Evolutionary conservation across 345 rosid species (phyloP), one percentile per base, ranked within the genome.

Genomic region (Aquilaria sinensis): DNA sequence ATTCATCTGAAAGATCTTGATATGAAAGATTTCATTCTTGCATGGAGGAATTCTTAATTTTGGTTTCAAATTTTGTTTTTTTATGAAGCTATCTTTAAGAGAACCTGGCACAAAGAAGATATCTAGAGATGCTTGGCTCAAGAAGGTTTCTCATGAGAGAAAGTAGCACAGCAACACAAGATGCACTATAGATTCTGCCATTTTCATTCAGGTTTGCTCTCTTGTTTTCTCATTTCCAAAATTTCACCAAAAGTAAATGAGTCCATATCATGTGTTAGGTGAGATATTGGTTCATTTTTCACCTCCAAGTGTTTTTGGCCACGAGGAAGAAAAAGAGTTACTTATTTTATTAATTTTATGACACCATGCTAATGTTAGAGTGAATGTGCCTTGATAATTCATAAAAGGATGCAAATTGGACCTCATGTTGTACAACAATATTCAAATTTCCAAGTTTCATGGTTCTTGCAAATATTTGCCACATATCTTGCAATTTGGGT

Each of bases 101-200:
- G 97, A 97, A 32, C 95, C 96, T 45, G 90, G 99, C 62, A 81
- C 79, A 6, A 86, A 65, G 74, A 96, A 93, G 80, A 90, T 93
- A 37, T 81, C 97, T 14, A 80, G 99, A 60, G 95, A 88, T 64
- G 99, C 90, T 29, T 90, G 88, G 60, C 86, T 94, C 47, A 91
- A 86, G 71, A 86, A 86, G 75, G 92, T 94, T 53, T 81, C 85
- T 0, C 89, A 82, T 49, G 92, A 88, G 66, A 79, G 99, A 72
- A 90, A 88, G 89, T 77, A 81, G 30, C 96, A 97, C 33, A 83
- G 61, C 61, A 86, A 82, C 48, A 79, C 95, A 0, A 77, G 91
- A 71, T 87, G 90, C 13, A 91, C 96, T 66, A 69, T 83, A 23
- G 82, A 16, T 16, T 16, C 23, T 16, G 23, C 23, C 23, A 16